These are phyloP conservation scores for Ustilago nuda DNA, from an alignment of 1,284 basidiomycete species.

Conservation along the genomic window DNA sequence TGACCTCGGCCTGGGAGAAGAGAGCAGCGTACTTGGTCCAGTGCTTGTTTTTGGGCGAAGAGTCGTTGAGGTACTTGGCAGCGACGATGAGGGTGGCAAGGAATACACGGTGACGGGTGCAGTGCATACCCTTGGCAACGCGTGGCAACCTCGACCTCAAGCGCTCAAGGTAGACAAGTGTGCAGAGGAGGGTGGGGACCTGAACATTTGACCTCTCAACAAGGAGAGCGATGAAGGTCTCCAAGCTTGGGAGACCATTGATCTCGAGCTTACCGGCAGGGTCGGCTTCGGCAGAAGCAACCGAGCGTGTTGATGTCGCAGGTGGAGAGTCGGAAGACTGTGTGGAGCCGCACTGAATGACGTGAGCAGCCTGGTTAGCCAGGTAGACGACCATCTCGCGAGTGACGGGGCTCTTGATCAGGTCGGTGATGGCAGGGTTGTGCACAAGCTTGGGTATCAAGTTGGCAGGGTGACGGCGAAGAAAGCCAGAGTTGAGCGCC, in stretches of 20 bases:
- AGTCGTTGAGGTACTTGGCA: constrained; percentile 97
- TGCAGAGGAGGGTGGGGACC: constrained; percentile 89
- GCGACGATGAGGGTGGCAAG: constrained; percentile 94
- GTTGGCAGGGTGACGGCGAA: constrained; percentile 66
- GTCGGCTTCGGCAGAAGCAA: constrained; percentile 59
- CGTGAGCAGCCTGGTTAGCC: constrained; percentile 67
- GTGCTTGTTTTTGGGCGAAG: constrained; percentile 86
- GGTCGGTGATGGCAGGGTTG: constrained; percentile 67
- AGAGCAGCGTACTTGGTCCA: constrained; percentile 76
- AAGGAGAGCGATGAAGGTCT: constrained; percentile 87
- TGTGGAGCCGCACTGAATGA: constrained; percentile 65
- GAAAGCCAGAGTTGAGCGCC: constrained; percentile 51
- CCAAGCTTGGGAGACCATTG: constrained; percentile 77
- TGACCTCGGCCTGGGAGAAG: constrained; percentile 78
- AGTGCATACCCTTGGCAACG: constrained; percentile 88
- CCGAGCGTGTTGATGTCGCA: constrained; percentile 58
- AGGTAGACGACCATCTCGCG: constrained; percentile 69
- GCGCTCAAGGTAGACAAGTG: constrained; percentile 91
- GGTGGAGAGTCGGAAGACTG: constrained; percentile 57
- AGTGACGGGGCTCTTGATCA: constrained; percentile 66
- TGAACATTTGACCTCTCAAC: constrained; percentile 89
- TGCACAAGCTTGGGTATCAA: constrained; percentile 66
- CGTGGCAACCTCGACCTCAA: constrained; percentile 83
- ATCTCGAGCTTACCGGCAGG: constrained; percentile 70
- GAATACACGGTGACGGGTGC: constrained; percentile 93